These are phyloP conservation scores for Pseudogymnoascus sp. DNA, from an alignment of 2,329 filamentous ascomycete species.

Conservation along the genomic window DNA sequence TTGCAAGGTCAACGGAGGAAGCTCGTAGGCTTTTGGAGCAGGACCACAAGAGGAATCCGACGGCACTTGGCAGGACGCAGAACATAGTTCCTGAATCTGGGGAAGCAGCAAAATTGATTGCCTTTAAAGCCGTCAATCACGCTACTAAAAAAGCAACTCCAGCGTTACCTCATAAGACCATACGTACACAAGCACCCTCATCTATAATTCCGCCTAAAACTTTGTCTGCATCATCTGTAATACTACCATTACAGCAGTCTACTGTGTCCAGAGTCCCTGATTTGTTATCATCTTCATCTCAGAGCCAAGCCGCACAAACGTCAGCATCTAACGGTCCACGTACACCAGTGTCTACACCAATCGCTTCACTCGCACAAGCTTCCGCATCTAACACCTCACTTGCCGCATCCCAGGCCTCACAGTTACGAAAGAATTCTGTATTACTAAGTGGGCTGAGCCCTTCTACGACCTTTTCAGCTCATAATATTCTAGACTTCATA, in stretches of 20 bases:
- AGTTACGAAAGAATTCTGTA: not conserved
- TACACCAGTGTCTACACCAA: not conserved
- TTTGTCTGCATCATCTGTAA: not conserved
- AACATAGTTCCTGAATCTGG: not conserved
- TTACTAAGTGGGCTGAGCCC: not conserved
- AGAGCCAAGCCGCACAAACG: not conserved
- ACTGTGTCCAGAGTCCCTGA: not conserved
- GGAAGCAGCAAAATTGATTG: not conserved
- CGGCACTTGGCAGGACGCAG: not conserved
- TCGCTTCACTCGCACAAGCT: not conserved
- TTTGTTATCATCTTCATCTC: not conserved
- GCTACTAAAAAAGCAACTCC: not conserved
- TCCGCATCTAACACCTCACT: not conserved
- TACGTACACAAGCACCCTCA: not conserved
- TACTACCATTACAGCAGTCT: not conserved
- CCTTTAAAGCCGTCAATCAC: not conserved
- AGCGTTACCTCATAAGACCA: not conserved
- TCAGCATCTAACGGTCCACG: not conserved
- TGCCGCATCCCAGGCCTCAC: not conserved
- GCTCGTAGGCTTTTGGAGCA: not conserved
- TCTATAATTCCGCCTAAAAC: not conserved
- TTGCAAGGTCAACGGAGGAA: conserved; percentile 14
- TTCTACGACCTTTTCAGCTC: not conserved
- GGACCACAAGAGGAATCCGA: not conserved
- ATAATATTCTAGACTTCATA: not conserved